Evolutionary conservation across 148 eudicot genomes (phyloP).

Genomic region (Vaccinium corymbosum): DNA sequence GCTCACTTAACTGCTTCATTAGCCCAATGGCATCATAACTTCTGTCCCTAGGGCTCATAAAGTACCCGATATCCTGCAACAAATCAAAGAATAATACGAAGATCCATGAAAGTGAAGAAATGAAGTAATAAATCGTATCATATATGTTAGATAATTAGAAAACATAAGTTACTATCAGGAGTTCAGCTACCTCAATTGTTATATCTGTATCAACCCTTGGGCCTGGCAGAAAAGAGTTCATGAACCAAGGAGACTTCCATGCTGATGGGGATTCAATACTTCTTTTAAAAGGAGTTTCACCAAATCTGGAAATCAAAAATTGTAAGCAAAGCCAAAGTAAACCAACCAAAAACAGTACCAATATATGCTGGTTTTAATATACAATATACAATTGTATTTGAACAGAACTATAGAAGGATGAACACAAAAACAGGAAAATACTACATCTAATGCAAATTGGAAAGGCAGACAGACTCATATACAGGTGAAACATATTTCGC

Average conservation of each 20-base stretch:
- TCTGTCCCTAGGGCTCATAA: conserved; percentile 71
- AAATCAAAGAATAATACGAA: not conserved
- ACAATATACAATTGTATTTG: not conserved
- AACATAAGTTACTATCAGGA: not conserved
- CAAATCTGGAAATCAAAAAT: conserved; percentile 40
- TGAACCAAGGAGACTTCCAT: conserved; percentile 97
- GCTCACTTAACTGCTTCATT: conserved; percentile 81
- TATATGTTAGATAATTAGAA: not conserved
- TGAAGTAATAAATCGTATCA: not conserved
- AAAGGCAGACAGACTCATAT: not conserved
- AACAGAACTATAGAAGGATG: not conserved
- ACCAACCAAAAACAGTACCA: not conserved
- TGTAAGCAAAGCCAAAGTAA: conserved; percentile 12
- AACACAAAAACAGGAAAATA: not conserved
- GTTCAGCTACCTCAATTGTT: conserved; percentile 60
- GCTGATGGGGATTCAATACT: conserved; percentile 95
- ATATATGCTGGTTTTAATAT: not conserved
- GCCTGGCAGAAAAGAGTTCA: conserved; percentile 64
- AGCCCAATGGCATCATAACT: conserved; percentile 82
- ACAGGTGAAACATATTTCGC: not conserved
- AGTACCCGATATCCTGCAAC: conserved; percentile 72
- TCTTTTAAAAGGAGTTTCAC: conserved; percentile 79
- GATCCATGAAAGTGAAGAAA: not conserved
- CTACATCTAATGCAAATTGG: not conserved
- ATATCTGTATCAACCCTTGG: conserved; percentile 84